Evolutionary conservation across 257 asterid genomes (phyloP).

Genomic region (Solanum rostratum): DNA sequence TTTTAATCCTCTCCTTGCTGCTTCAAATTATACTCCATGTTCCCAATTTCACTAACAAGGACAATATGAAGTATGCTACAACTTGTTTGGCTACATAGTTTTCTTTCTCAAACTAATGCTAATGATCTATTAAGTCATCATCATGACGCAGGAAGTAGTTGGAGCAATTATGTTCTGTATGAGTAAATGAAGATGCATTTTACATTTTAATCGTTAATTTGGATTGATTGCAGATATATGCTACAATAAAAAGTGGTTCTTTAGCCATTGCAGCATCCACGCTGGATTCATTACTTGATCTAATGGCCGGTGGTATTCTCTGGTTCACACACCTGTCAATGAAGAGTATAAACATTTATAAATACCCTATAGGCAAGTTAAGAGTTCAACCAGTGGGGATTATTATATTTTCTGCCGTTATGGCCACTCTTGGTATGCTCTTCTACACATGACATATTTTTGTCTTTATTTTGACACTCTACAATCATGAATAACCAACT

Average conservation of each 20-base stretch:
- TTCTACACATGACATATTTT: background rate
- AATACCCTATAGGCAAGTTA: slow-evolving; percentile 62
- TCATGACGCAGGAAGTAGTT: background rate
- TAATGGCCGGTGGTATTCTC: slow-evolving; percentile 65
- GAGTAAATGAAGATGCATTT: background rate
- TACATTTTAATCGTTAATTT: background rate
- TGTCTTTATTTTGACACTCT: background rate
- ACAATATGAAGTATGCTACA: background rate
- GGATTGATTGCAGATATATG: slow-evolving; percentile 33
- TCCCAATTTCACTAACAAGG: too few relatives aligned
- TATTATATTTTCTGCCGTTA: slow-evolving; percentile 56
- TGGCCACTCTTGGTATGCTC: slow-evolving; percentile 62
- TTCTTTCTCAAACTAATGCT: background rate
- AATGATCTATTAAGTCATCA: background rate
- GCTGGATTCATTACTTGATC: slow-evolving; percentile 58
- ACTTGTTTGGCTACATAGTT: background rate
- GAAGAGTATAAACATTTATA: slow-evolving; percentile 61
- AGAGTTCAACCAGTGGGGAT: slow-evolving; percentile 71
- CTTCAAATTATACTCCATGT: background rate
- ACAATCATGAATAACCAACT: background rate
- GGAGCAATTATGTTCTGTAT: background rate
- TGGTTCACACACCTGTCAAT: slow-evolving; percentile 61
- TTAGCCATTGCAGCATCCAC: slow-evolving; percentile 73
- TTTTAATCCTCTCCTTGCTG: background rate
- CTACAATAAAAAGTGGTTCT: slow-evolving; percentile 51